phyloP scores from a whole-genome alignment of 2,329 filamentous ascomycete genomes.

The Xylogone sp. region DNA sequence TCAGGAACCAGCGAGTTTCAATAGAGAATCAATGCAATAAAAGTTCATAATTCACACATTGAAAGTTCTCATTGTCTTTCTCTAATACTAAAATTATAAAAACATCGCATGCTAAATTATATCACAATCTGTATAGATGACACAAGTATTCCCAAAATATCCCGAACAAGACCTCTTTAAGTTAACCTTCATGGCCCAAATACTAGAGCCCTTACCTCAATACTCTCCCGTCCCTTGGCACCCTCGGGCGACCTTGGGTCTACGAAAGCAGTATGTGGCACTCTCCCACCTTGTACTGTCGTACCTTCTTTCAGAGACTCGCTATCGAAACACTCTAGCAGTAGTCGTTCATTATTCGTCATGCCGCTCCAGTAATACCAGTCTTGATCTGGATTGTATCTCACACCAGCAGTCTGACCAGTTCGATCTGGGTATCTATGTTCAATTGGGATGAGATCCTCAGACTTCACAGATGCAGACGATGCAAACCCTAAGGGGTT shows the following conservation, averaged over 20 bases:
- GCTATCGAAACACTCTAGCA: slow-evolving; percentile 30
- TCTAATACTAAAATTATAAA: no score
- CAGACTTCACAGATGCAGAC: slow-evolving; percentile 20
- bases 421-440: slow-evolving; percentile 28
- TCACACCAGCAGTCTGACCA: slow-evolving; percentile 27
- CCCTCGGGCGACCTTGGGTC: slow-evolving; percentile 69
- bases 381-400: slow-evolving; percentile 25
- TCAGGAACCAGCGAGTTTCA: no score
- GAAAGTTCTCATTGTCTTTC: no score
- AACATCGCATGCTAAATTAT: no score
- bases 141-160: not conserved
- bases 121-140: not conserved
- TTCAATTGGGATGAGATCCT: slow-evolving; percentile 28
- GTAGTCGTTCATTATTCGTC: slow-evolving; percentile 28
- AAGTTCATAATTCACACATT: no score
- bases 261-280: slow-evolving; percentile 75
- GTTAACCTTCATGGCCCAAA: slow-evolving; percentile 52
- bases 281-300: slow-evolving; percentile 48
- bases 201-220: slow-evolving; percentile 82
- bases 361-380: slow-evolving; percentile 30
- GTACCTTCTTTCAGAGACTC: slow-evolving; percentile 42
- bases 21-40: no score
- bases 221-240: slow-evolving; percentile 75
- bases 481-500: slow-evolving; percentile 27
- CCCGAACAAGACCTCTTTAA: not conserved